A percentile compares a stretch with the other conserved stretches of the same genome.
Conservation (phyloP, 495 filamentous ascomycete genomes). For the Tricharina praecox region DNA sequence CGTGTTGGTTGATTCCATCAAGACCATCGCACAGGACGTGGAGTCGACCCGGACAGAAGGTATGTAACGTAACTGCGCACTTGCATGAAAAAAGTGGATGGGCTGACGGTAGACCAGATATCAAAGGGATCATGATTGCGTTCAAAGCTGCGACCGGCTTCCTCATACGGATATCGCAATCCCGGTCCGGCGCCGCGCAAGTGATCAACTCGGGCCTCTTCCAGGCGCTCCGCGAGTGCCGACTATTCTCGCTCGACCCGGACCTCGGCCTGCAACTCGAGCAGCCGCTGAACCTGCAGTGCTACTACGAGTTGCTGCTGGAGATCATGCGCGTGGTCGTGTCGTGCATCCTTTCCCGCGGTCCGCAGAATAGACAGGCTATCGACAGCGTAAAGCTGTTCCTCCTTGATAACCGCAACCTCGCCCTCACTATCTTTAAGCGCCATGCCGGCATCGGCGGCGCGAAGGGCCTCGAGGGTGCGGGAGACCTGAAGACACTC, state of each 20-base stretch:
- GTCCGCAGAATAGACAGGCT: conserved; percentile 60
- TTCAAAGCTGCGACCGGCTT: conserved; percentile 63
- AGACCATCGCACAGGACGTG: conserved; percentile 49
- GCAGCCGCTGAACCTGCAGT: conserved; percentile 50
- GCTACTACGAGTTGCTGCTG: conserved; percentile 69
- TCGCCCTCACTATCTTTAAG: conserved; percentile 83
- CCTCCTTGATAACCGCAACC: conserved; percentile 56
- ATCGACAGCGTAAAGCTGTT: conserved; percentile 59
- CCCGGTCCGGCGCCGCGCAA: conserved; percentile 56
- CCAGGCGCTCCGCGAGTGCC: conserved; percentile 55
- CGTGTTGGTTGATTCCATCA: conserved; percentile 70
- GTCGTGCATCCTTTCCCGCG: conserved; percentile 57
- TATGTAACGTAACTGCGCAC: too few relatives aligned
- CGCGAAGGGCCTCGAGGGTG: conserved; percentile 28
- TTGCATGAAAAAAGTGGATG: too few relatives aligned
- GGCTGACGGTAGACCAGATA: too few relatives aligned
- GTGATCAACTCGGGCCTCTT: conserved; percentile 84
- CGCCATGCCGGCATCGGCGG: conserved; percentile 64
- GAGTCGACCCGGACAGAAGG: conserved; percentile 36
- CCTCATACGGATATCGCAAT: conserved; percentile 69
- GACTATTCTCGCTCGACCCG: conserved; percentile 76
- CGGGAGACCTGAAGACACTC: conserved; percentile 34
- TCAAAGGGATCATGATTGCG: conserved; percentile 40
- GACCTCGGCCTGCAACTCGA: conserved; percentile 72
- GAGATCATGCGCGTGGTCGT: conserved; percentile 69